Percentiles rank a stretch among this genome's conserved stretches.
These are phyloP conservation scores for Raphanus hybrid DNA, from an alignment of 441 rosid species.

Conservation along the genomic window DNA sequence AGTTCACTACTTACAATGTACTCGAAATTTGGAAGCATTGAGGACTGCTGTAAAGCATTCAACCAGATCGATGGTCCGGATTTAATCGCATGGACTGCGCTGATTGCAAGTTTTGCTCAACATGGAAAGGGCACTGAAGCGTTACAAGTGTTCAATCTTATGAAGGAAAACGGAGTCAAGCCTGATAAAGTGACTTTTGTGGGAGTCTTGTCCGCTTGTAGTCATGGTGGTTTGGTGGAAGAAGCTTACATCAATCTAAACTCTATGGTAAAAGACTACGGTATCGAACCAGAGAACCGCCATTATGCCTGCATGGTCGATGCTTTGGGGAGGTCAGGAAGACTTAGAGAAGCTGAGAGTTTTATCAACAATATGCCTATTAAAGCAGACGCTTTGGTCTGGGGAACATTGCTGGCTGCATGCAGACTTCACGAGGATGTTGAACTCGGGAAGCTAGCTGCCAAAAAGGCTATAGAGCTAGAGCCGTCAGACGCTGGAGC, in stretches of 20 bases:
- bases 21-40: conserved; percentile 74
- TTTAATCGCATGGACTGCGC: conserved; percentile 72
- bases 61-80: conserved; percentile 65
- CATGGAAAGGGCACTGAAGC: conserved; percentile 81
- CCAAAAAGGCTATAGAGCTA: conserved; percentile 58
- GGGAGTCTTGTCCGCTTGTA: conserved; percentile 81
- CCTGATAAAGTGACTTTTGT: conserved; percentile 78
- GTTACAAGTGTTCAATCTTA: conserved; percentile 53
- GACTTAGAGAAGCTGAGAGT: conserved; percentile 70
- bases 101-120: conserved; percentile 75
- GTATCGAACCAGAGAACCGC: conserved; percentile 61
- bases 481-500: conserved; percentile 68
- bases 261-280: conserved; percentile 65
- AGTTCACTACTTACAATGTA: conserved; percentile 75
- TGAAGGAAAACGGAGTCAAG: conserved; percentile 55
- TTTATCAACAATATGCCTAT: conserved; percentile 65
- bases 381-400: conserved; percentile 64
- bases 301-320: conserved; percentile 87
- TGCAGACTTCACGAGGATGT: conserved; percentile 74
- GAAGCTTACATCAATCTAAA: conserved; percentile 65
- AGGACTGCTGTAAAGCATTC: conserved; percentile 63
- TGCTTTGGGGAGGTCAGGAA: conserved; percentile 82
- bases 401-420: conserved; percentile 87
- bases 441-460: conserved; percentile 73
- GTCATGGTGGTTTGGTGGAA: conserved; percentile 73